Percentiles rank a stretch among this genome's conserved stretches.
These are phyloP conservation scores for Fonsecaea pedrosoi DNA, from an alignment of 2,329 filamentous ascomycete genomes.

Conservation along the genomic window DNA sequence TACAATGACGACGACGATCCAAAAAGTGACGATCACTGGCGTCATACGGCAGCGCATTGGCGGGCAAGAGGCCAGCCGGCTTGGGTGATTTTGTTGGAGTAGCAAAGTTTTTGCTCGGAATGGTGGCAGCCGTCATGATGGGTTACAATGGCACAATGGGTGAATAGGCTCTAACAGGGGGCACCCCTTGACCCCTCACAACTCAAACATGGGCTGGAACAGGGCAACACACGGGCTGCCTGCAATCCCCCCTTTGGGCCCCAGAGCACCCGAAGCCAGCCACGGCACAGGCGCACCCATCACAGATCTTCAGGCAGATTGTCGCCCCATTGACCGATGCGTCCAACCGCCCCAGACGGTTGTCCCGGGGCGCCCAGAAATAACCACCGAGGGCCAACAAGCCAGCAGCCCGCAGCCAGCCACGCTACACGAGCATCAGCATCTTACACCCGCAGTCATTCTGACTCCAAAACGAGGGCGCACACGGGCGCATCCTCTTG, in stretches of 20 bases:
- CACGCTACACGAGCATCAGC: slow-evolving; percentile 4
- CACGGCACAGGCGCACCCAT: background rate
- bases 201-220: background rate
- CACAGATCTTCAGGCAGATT: slow-evolving; percentile 4
- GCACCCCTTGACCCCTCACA: background rate
- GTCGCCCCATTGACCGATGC: slow-evolving; percentile 7
- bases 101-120: background rate
- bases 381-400: background rate
- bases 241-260: background rate
- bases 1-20: slow-evolving; percentile 11
- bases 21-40: slow-evolving; percentile 25
- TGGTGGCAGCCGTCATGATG: background rate
- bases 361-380: background rate
- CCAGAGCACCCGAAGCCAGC: background rate
- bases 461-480: slow-evolving; percentile 3
- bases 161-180: background rate
- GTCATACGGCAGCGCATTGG: slow-evolving; percentile 12
- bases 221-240: background rate
- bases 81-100: background rate
- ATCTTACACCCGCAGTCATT: slow-evolving; percentile 8
- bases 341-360: background rate
- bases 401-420: background rate
- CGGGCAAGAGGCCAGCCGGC: background rate
- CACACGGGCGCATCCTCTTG: background rate
- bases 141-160: background rate